A percentile compares a stretch with the other conserved stretches of the same genome.
These are phyloP conservation scores for Kuraishia molischiana DNA, from an alignment of 805 yeast genomes.

Conservation along the genomic window DNA sequence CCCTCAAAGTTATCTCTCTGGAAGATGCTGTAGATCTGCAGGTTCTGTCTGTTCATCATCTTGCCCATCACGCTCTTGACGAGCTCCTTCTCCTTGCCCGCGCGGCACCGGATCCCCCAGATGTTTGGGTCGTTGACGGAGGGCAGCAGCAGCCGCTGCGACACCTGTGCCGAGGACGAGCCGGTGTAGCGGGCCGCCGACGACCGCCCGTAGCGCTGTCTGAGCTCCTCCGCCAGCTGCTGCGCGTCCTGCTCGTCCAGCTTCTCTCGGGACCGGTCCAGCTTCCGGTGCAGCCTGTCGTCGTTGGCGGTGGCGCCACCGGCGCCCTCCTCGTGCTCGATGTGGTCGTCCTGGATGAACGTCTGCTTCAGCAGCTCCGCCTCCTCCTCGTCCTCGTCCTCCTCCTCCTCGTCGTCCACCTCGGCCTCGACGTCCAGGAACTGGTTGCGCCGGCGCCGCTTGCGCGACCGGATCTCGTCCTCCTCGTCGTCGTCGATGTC, in stretches of 20 bases:
- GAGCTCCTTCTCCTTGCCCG: constrained; percentile 86
- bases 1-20: constrained; percentile 92
- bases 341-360: constrained; percentile 69
- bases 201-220: constrained; percentile 85
- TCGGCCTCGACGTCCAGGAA: constrained; percentile 98
- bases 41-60: constrained; percentile 66
- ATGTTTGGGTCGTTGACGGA: constrained; percentile 94
- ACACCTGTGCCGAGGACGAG: constrained; percentile 70
- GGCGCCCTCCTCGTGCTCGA: constrained; percentile 34
- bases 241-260: constrained; percentile 94
- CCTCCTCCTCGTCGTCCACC: constrained; percentile 96
- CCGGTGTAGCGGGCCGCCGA: constrained; percentile 78
- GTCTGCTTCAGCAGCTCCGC: constrained; percentile 83
- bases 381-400: constrained; percentile 87
- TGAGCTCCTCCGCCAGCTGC: constrained; percentile 80
- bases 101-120: constrained; percentile 91
- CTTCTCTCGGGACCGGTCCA: constrained; percentile 74
- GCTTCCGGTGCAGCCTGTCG: constrained; percentile 83
- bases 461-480: constrained; percentile 34
- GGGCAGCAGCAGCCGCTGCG: constrained; percentile 88
- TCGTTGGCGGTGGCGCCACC: constrained; percentile 33
- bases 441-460: constrained; percentile 58
- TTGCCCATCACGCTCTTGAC: constrained; percentile 80
- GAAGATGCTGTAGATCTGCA: constrained; percentile 76
- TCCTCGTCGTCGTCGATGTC: constrained; percentile 50